Conservation (phyloP, 768 basidiomycete species). For the Dacryopinax spathularia region DNA sequence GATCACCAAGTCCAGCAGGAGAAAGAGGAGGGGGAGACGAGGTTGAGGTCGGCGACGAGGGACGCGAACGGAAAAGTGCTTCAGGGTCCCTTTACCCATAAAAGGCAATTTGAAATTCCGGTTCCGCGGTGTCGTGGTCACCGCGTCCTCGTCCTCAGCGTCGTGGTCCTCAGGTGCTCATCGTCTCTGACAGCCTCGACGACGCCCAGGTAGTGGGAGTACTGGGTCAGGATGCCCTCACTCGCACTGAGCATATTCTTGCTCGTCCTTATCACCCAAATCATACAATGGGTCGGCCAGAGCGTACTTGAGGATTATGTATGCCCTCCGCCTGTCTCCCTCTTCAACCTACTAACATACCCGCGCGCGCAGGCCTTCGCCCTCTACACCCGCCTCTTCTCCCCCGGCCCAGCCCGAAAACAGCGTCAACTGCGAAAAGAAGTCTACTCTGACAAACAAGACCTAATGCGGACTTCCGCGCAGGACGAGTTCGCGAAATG, state of each 20-base stretch:
- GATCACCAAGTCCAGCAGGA: too few relatives aligned
- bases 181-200: too few relatives aligned
- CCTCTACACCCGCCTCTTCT: constrained; percentile 52
- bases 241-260: constrained; percentile 69
- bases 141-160: too few relatives aligned
- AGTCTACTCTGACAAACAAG: constrained; percentile 64
- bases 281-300: constrained; percentile 80
- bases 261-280: constrained; percentile 67
- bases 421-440: constrained; percentile 67
- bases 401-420: constrained; percentile 37
- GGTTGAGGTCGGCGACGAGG: neutral
- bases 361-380: constrained; percentile 47
- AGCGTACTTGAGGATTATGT: constrained; percentile 70
- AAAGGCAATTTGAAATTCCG: neutral
- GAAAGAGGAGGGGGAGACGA: too few relatives aligned
- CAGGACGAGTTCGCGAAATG: constrained; percentile 98
- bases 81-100: neutral
- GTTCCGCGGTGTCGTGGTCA: neutral
- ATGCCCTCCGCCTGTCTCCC: constrained; percentile 23
- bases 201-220: too few relatives aligned
- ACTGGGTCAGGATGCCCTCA: constrained; percentile 21
- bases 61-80: neutral
- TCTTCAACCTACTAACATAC: neutral
- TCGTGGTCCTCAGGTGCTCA: too few relatives aligned
- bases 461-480: constrained; percentile 77